Evolutionary conservation across 768 basidiomycete genomes (phyloP).

Genomic region (Glaciozyma antarctica): DNA sequence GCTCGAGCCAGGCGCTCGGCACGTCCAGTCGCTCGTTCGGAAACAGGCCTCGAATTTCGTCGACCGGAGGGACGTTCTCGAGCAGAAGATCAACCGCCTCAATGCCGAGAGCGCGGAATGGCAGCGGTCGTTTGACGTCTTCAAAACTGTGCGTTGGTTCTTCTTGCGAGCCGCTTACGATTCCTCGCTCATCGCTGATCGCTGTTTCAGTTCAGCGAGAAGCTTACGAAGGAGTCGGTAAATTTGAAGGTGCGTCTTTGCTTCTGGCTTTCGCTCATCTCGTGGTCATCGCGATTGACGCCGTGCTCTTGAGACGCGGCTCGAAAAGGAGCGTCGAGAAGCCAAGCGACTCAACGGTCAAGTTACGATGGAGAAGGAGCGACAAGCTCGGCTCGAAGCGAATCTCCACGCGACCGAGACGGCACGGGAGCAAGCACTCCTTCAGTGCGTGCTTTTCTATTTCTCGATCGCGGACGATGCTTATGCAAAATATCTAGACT

Average conservation of each 20-base stretch:
- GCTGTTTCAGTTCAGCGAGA: constrained; percentile 6
- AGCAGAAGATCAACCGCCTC: constrained; percentile 3
- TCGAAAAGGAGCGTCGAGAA: constrained; percentile 22
- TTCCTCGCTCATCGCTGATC: not conserved
- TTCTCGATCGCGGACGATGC: too few species aligned
- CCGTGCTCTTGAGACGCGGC: not conserved
- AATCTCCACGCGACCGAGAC: constrained; percentile 5
- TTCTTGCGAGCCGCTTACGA: too few species aligned
- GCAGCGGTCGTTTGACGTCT: constrained; percentile 8
- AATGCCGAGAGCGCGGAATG: constrained; percentile 14
- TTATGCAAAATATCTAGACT: not conserved
- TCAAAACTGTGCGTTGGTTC: constrained; percentile 7
- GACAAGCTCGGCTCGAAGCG: constrained; percentile 5
- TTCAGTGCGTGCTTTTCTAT: constrained; percentile 3
- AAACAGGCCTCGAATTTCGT: constrained; percentile 68
- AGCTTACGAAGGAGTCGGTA: constrained; percentile 4
- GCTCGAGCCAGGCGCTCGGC: constrained; percentile 5
- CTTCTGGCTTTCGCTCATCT: too few species aligned
- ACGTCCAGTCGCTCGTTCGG: constrained; percentile 22
- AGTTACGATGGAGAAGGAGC: constrained; percentile 10
- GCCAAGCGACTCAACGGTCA: not conserved
- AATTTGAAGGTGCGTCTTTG: constrained; percentile 7
- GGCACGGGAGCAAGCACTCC: constrained; percentile 5
- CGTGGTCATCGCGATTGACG: not conserved
- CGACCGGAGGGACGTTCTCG: constrained; percentile 64